These are phyloP conservation scores for Pyrus hybrid DNA, from an alignment of 331 rosid species.

Conservation along the genomic window DNA sequence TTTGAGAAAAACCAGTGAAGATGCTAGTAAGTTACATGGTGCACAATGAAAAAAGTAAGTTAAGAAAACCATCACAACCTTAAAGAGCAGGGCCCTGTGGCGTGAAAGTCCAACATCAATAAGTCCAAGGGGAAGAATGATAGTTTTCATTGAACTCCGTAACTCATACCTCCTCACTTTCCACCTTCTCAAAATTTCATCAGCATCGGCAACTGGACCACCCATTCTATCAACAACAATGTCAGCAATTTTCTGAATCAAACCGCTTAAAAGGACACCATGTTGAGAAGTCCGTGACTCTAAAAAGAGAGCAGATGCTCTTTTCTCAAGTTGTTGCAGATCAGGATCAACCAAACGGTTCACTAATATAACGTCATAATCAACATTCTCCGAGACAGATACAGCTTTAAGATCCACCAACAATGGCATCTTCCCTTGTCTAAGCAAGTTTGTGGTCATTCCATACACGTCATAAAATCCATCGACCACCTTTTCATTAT, in stretches of 20 bases:
- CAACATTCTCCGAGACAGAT: slow-evolving; percentile 50
- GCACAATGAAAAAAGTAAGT: not conserved
- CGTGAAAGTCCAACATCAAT: slow-evolving; percentile 99
- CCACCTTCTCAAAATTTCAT: slow-evolving; percentile 72
- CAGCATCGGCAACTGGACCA: slow-evolving; percentile 87
- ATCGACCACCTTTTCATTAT: slow-evolving; percentile 82
- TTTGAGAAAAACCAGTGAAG: not conserved
- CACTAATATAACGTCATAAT: slow-evolving; percentile 76
- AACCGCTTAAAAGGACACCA: slow-evolving; percentile 60
- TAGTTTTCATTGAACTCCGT: slow-evolving; percentile 49
- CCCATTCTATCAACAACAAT: slow-evolving; percentile 93
- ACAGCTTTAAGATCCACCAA: slow-evolving; percentile 65
- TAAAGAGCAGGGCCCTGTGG: slow-evolving; percentile 93
- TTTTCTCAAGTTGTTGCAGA: slow-evolving; percentile 67
- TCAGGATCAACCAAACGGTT: slow-evolving; percentile 60
- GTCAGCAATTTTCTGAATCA: slow-evolving; percentile 84
- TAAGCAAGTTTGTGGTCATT: slow-evolving; percentile 46
- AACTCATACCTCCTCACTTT: slow-evolving; percentile 63
- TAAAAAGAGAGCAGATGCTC: slow-evolving; percentile 34
- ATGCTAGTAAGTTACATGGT: not conserved
- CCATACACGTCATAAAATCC: slow-evolving; percentile 91
- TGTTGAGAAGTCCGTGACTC: slow-evolving; percentile 49
- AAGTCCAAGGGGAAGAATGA: slow-evolving; percentile 75
- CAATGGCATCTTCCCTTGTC: slow-evolving; percentile 89
- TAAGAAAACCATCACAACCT: slow-evolving; percentile 43